phyloP scores from a whole-genome alignment of 768 basidiomycete genomes.

The Tulasnella sp. region DNA sequence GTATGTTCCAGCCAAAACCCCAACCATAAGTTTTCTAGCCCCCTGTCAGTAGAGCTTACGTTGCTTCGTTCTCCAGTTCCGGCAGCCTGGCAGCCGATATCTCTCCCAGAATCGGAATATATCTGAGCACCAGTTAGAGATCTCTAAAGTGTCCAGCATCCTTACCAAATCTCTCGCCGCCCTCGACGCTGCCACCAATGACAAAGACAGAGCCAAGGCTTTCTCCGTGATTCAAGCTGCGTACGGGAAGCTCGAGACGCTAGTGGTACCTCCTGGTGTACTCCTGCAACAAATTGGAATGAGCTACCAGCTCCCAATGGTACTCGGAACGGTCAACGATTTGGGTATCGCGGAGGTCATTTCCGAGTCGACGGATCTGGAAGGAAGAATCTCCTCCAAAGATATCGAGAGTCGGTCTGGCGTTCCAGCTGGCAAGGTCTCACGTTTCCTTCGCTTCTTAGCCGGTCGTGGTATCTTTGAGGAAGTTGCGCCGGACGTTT shows the following conservation, averaged over 20 bases:
- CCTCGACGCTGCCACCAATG: neutral
- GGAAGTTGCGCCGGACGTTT: neutral
- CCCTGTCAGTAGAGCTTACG: neutral
- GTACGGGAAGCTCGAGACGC: neutral
- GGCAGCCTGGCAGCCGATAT: neutral
- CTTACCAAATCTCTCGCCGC: neutral
- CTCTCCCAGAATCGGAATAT: neutral
- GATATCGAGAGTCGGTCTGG: neutral
- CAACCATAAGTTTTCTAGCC: too few relatives aligned
- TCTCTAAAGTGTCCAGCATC: neutral
- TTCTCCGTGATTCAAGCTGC: neutral
- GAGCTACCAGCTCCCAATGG: constrained; percentile 2
- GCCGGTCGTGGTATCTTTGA: neutral
- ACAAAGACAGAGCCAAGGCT: neutral
- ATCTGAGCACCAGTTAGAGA: neutral
- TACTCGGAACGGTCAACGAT: neutral
- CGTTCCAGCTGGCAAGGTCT: neutral
- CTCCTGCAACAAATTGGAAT: neutral
- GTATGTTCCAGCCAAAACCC: neutral
- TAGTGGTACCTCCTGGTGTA: neutral
- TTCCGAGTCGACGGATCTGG: neutral
- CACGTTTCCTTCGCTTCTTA: neutral
- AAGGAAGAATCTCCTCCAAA: neutral
- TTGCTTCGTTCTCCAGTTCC: neutral
- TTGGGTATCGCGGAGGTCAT: neutral